Evolutionary conservation across 345 rosid genomes (phyloP), one percentile per base, ranked within the genome.

Genomic region (Physaria fendleri): DNA sequence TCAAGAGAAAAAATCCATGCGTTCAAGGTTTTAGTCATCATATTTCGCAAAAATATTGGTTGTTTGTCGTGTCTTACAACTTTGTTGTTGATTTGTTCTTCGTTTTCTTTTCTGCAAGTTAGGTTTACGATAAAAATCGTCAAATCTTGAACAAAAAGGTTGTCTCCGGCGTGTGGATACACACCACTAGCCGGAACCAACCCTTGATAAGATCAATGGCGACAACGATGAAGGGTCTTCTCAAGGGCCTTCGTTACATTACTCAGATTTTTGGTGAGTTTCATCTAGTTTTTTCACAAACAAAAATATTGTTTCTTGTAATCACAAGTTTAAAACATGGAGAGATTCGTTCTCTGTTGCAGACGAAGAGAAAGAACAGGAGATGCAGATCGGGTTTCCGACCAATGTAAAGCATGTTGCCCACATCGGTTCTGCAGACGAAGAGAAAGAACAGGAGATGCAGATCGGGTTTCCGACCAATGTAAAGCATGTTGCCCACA

Each of bases 331-430:
- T 52, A 21, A 23, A 24, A 22, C 8, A 40, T 21, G 0, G 18
- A 2, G 33, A 39, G 34, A 15, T 8, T 13, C 7, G 4, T 53
- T 57, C 5, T 37, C 4, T 66, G n/a, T n/a, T 74, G 72, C 74
- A 85, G 94, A 87, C 2, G 78, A 85, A 52, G 98, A 83, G 67
- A 81, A 85, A 65, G 92, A 85, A 56, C 53, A 77, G 43, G 96
- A 91, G 68, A 85, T 91, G 82, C 83, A 78, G 76, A 91, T 91
- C 32, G 98, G 98, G 43, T 54, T 25, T 41, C 98, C 98, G 21
- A 91, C 98, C 14, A 95, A 91, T 75, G 98, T 91, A 59, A 91
- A 91, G 74, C 98, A 91, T 62, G 96, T 91, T n/a, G 90, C 98
- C 21, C 98, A 91, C 47, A 91, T 91, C 14, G 98, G 97, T 60